Base-by-base conservation (phyloP, 2,329 filamentous ascomycete species). In the Trichophyton equinum region DNA sequence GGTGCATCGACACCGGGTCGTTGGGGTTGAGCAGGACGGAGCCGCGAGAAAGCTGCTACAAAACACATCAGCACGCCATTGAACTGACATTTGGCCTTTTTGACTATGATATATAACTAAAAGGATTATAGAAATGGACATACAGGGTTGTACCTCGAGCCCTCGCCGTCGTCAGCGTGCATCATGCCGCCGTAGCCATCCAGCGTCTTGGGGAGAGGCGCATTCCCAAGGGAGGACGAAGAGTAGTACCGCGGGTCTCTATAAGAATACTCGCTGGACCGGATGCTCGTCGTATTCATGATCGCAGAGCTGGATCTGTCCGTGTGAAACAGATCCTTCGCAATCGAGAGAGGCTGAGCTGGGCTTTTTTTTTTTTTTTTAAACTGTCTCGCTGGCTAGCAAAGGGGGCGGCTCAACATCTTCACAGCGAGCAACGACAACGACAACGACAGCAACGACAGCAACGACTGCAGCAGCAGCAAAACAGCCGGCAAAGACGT, bases 1-100 rank as follows among this genome's bases (percentile, higher is more conserved):
- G 78, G 72, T 97, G 95, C 72, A 96, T 85, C 67, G 91, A 87
- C 51, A 99, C 80, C 0, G 81, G 80, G 67, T 86, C 83, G 65
- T 76, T 78, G 61, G 73, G 68, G 60, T 78, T 75, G 27, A 75
- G 67, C 25, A 74, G 67, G 36, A 70, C 69, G 4, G 75, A 74
- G 64, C 70, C 63, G 61, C 13, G 69, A 70, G 38, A 72, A 80
- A 82, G 72, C 89, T 88, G 62, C 60, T 46, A n/a, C 36, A 44
- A 7, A 11, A 6, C 33, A 11, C 51, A 20, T n/a, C 7, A 55
- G 13, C 20, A 38, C n/a, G 51, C 13, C 3, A 30, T 25, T 11
- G 13, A 11, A 7, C 2, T 4, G 20, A 13, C 18, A 55, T 9
- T 20, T 20, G 13, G 38, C 13, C 22, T 22, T 30, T 30, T 27